These are phyloP conservation scores for Paramyrothecium roridum DNA, from an alignment of 2,329 filamentous ascomycete species.

Conservation along the genomic window DNA sequence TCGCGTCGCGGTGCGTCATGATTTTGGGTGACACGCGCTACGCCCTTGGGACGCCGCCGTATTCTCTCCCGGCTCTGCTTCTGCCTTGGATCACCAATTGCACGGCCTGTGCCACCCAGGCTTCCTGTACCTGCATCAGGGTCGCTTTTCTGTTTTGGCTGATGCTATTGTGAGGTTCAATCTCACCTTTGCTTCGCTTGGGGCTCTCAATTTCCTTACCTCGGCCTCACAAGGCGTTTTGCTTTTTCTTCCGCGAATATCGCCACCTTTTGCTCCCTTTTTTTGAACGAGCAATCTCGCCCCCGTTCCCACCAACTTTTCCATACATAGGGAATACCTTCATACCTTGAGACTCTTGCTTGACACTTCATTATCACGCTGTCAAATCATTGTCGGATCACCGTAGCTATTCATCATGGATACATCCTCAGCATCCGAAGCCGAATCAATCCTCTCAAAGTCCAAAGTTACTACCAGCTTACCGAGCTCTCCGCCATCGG, in stretches of 20 bases:
- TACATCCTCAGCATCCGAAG: constrained; percentile 24
- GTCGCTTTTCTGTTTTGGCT: neutral
- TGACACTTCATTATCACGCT: neutral
- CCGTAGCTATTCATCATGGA: constrained; percentile 18
- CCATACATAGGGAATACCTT: neutral
- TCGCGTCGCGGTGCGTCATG: constrained; percentile 29
- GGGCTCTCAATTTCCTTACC: neutral
- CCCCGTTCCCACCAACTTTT: neutral
- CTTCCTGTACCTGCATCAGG: neutral
- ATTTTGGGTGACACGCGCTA: constrained; percentile 6
- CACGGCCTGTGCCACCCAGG: neutral
- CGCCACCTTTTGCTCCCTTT: neutral
- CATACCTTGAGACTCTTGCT: neutral
- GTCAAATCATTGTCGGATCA: neutral
- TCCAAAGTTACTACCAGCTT: constrained; percentile 28
- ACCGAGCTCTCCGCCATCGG: constrained; percentile 33
- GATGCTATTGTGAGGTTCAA: neutral
- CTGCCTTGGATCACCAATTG: neutral
- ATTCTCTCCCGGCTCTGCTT: neutral
- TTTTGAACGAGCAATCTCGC: too few relatives aligned
- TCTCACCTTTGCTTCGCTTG: neutral
- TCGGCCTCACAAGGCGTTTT: neutral
- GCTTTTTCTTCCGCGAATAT: neutral
- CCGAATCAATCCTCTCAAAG: constrained; percentile 24
- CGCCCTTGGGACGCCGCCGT: neutral